Evolutionary conservation across 306 rosid genomes (phyloP), one percentile per base, ranked within the genome.

Genomic region (Pyrus bretschneideri): DNA sequence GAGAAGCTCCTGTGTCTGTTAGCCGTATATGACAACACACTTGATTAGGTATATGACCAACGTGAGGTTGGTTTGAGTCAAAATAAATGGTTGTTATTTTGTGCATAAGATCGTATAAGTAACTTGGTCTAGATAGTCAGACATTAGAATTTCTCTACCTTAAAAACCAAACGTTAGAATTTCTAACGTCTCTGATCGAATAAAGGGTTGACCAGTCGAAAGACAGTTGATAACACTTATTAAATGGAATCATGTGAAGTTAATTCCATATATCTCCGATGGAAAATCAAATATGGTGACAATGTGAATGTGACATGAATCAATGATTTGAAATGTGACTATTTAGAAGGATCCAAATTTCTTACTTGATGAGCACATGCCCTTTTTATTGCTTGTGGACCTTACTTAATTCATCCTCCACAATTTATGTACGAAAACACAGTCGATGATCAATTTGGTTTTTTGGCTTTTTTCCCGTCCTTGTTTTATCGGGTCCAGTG

Each of bases 301-400:
- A 59, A 59, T 25, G 27, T 60, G 69, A 59, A 59, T 25, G 42
- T 42, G 69, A 45, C 69, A 60, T 73, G 58, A 15, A 40, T 74
- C 78, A 62, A 62, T 74, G 70, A 74, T 63, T 30, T 62, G 33
- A 67, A 62, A 19, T 29, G 49, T 46, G 62, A 74, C 49, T n/a
- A 30, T 46, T 45, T 21, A 29, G 78, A 74, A 44, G 70, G 11
- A 74, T 74, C 70, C 69, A 64, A 64, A 64, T 7, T 61, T 62
- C 78, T 73, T 60, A 61, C 58, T 42, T 21, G 70, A 74, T 19
- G 62, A 74, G 61, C 78, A 74, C 78, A 74, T 62, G 70, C 49
- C 25, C 46, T 44, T 74, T 74, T 44, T 45, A 62, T 46, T 29
- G 70, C 70, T 29, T 19, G 62, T 30, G 49, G 78, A 62, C 70